Base-by-base conservation (phyloP, 31 red algal genomes). In the Asparagopsis taxiformis region DNA sequence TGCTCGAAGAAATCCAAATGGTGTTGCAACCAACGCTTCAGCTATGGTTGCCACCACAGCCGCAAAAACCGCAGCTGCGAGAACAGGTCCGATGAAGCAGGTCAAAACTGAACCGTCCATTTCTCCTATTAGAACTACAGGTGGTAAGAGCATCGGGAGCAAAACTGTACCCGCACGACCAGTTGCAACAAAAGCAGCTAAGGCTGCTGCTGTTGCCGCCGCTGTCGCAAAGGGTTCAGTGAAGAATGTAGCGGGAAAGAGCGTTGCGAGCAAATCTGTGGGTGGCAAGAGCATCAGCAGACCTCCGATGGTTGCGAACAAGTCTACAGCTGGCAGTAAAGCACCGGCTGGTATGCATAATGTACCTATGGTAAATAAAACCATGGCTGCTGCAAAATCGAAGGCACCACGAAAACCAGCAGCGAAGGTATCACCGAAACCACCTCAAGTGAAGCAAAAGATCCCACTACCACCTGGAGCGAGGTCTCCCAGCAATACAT, bases 211-310 rank as follows among this genome's bases (percentile, higher is more conserved):
- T 15, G 54, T n/a, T n/a, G n/a, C n/a, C 20, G 54, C 54, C 54
- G 54, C 54, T n/a, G 54, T n/a, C 9, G 20, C 7, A 8, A 58
- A 7, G 6, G 21, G 9, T 29, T 8, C 25, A 29, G 19, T 7
- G 21, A 58, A 29, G 20, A 26, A 21, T 25, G 71, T 50, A 0
- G 55, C 71, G 23, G 56, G 55, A 31, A 75, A 59, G 19, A 51
- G 24, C 15, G 35, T 62, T 75, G 56, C 43, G 71, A 50, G 10
- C 71, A 75, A 62, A 22, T 30, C 71, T 16, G 25, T 50, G 15
- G 71, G 33, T 2, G 55, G 71, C 21, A 72, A 72, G 30, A 72
- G 44, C 13, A 17, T 72, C 49, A 24, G 20, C 0, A 35, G 63
- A 22, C 63, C 31, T 16, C 34, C 15, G 16, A 11, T 36, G 0